Base-by-base conservation (phyloP, 352 stramenopile species). In the Globisporangium canariense region DNA sequence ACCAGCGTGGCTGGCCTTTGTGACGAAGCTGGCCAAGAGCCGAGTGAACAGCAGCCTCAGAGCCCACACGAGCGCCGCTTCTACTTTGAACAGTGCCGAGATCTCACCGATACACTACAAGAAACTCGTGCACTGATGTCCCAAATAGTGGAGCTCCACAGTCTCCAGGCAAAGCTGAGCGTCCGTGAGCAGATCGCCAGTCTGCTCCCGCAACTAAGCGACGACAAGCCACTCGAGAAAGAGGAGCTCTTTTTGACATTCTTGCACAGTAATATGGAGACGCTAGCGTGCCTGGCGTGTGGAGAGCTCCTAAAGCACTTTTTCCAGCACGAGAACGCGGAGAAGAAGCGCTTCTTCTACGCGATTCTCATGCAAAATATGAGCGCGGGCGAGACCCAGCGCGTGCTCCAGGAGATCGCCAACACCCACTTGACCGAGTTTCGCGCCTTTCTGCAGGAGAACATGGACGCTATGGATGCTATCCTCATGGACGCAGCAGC, bases 21-120 rank as follows among this genome's bases (percentile, higher is more conserved):
- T 8, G 4, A 14, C 14, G 10, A 46, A 16, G 36, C 9, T 20
- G 52, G 32, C 32, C 30, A 20, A 43, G 38, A 59, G 38, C 36
- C 18, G 14, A 20, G 25, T 4, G 6, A 7, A 10, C 36, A 54
- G 41, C 14, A 14, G 8, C 40, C 20, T 22, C 58, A 18, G 4
- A 38, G 22, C 16, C n/a, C 22, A 0, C 22, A 51, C 2, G n/a
- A 43, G 7, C 65, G 60, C 22, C 58, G 55, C 0, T 76, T 85
- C 36, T 90, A 86, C 66, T 87, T 89, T 47, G 72, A 91, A 60
- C 68, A 84, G 25, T 80, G 58, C 50, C 41, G 64, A 8, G 22
- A 40, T 30, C 59, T 87, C 9, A 32, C 68, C 13, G 51, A 53
- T 10, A 32, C 57, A 1, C 28, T 68, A 0, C 56, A 62, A 11